Evolutionary conservation across 192 early-diverging fungal species (phyloP).

Genomic region (Entomortierella parvispora): DNA sequence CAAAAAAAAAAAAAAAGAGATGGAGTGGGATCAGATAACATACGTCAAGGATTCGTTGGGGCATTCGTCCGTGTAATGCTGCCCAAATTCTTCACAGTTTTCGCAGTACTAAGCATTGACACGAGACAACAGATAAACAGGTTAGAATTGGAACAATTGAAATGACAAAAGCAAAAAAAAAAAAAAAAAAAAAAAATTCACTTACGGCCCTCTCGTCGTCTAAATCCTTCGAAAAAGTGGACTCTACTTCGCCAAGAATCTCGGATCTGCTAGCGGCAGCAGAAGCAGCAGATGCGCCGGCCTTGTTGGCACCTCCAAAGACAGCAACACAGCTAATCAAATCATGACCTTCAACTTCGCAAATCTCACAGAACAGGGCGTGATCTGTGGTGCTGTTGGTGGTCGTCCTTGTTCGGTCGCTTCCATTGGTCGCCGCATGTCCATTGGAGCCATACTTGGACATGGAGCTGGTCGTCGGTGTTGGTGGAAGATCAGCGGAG

Average conservation of each 20-base stretch:
- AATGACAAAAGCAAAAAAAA: background rate
- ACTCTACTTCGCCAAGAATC: background rate
- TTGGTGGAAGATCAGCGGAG: background rate
- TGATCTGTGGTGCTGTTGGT: constrained; percentile 49
- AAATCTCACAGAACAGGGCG: constrained; percentile 70
- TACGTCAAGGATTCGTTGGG: constrained; percentile 63
- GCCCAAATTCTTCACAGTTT: constrained; percentile 77
- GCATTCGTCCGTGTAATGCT: constrained; percentile 78
- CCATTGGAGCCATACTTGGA: background rate
- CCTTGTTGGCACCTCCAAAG: constrained; percentile 41
- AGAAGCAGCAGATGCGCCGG: background rate
- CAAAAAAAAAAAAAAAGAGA: too few species aligned
- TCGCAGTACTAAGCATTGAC: constrained; percentile 70
- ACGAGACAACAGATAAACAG: background rate
- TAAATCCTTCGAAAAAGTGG: constrained; percentile 6
- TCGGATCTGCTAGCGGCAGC: background rate
- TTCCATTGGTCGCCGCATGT: background rate
- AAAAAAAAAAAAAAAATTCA: constrained; percentile 5
- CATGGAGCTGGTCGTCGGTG: background rate
- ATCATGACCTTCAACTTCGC: constrained; percentile 72
- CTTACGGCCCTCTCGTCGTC: constrained; percentile 58
- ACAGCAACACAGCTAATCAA: constrained; percentile 68
- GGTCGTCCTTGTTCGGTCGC: constrained; percentile 2
- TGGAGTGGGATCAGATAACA: too few species aligned
- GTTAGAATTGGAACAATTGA: constrained; percentile 1